Conservation (phyloP, 1,139 yeast species). For the Ogataea hybrid region DNA sequence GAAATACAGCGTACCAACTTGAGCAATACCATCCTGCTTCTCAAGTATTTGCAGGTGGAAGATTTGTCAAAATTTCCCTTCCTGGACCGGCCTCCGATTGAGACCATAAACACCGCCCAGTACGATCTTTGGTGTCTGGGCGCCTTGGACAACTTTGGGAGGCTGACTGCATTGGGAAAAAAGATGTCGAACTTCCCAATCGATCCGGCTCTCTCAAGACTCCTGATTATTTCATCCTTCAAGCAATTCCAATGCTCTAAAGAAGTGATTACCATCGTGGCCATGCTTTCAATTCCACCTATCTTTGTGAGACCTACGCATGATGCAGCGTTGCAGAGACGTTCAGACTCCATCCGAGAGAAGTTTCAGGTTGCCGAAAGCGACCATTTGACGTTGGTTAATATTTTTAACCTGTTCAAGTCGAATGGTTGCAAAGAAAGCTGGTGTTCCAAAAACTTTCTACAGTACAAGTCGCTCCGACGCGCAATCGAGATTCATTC, state of each 20-base stretch:
- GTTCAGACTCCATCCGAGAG: constrained; percentile 76
- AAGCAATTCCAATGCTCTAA: constrained; percentile 60
- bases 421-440: constrained; percentile 44
- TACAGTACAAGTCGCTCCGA: constrained; percentile 65
- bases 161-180: constrained; percentile 64
- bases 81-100: constrained; percentile 82
- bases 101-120: constrained; percentile 67
- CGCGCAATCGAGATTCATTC: constrained; percentile 73
- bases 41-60: constrained; percentile 69
- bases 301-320: constrained; percentile 71
- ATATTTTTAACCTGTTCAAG: constrained; percentile 82
- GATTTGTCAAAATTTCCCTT: constrained; percentile 72
- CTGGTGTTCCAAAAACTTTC: constrained; percentile 77
- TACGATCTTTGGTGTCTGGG: constrained; percentile 89
- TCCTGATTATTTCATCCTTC: constrained; percentile 55
- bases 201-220: constrained; percentile 79
- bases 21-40: constrained; percentile 67
- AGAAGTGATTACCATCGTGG: constrained; percentile 76
- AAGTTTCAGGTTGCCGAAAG: constrained; percentile 79
- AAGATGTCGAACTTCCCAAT: constrained; percentile 79
- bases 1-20: constrained; percentile 91
- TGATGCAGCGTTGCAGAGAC: constrained; percentile 59
- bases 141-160: constrained; percentile 74
- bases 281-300: constrained; percentile 74
- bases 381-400: constrained; percentile 83